Evolutionary conservation across 2,329 filamentous ascomycete genomes (phyloP), one percentile per base, ranked within the genome.

Genomic region (Scytalidium lignicola): DNA sequence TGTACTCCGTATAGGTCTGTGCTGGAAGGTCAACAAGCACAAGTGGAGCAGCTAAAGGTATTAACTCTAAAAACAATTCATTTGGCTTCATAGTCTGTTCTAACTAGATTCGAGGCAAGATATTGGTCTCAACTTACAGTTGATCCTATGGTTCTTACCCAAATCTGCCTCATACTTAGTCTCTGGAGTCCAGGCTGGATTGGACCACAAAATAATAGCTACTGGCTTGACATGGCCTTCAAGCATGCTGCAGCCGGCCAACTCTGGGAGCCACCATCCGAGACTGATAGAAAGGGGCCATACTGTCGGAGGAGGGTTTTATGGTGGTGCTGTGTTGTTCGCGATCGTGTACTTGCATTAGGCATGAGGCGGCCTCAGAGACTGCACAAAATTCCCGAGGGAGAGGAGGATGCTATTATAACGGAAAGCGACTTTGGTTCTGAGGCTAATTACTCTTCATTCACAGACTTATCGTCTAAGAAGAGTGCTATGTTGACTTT

Each of bases 151-250:
- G 37, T 48, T 7, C 47, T 52, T 41, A 52, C 51, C 19, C 51
- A 52, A 43, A 48, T 52, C 13, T 52, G 39, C 17, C 47, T 52
- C 13, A 47, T 52, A 8, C 42, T 52, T 9, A 44, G 39, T 23
- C 47, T 52, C 23, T 52, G 51, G 51, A 44, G 40, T 19, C 51
- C 51, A 1, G 51, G 51, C 15, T 44, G 40, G 32, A 40, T 42
- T 12, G 51, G 51, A 2, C 15, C 43, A 9, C 51, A 52, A 49
- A 52, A 52, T 32, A 52, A 52, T 39, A 52, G 51, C 41, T 52
- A 52, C 41, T 52, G 51, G 51, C 43, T 52, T 26, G 42, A 52
- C 22, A 41, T 47, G 42, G 51, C 51, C 10, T 52, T 52, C 40
- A 52, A 52, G 41, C 47, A 52, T 29, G 51, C 51, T 6, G 49